Conservation (phyloP, 768 basidiomycete genomes). For the Boletus speciosus region DNA sequence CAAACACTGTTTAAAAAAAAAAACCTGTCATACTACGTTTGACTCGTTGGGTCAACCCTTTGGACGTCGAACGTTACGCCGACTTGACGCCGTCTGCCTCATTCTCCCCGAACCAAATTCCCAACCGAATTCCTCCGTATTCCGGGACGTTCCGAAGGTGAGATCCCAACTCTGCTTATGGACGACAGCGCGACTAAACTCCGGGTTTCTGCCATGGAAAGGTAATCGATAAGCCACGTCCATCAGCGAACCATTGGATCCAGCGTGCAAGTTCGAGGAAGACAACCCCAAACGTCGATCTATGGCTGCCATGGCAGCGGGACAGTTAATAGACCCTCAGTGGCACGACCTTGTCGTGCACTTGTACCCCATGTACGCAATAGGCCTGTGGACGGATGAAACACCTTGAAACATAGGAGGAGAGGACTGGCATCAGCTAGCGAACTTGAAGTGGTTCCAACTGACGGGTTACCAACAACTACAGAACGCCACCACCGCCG, state of each 20-base stretch:
- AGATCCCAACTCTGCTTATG: neutral
- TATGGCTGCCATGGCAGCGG: neutral
- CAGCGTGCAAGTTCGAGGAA: neutral
- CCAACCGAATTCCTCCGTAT: neutral
- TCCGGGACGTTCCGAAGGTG: slow-evolving; percentile 4
- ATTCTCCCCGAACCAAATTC: neutral
- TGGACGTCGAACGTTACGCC: too few species aligned
- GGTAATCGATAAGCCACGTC: neutral
- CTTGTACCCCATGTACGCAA: neutral
- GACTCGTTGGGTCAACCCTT: too few species aligned
- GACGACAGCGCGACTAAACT: neutral
- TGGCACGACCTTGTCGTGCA: too few species aligned
- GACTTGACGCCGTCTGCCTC: too few species aligned
- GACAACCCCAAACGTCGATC: neutral
- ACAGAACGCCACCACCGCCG: neutral
- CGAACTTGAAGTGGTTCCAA: neutral
- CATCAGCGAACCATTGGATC: neutral
- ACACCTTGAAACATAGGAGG: neutral
- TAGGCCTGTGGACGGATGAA: too few species aligned
- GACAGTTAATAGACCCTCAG: too few species aligned
- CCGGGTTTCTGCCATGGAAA: neutral
- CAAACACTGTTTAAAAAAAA: too few species aligned
- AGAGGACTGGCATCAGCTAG: neutral
- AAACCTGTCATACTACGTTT: neutral
- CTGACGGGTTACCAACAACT: neutral